These are phyloP conservation scores for Lactarius hengduanensis DNA, from an alignment of 768 basidiomycete genomes.

Conservation along the genomic window DNA sequence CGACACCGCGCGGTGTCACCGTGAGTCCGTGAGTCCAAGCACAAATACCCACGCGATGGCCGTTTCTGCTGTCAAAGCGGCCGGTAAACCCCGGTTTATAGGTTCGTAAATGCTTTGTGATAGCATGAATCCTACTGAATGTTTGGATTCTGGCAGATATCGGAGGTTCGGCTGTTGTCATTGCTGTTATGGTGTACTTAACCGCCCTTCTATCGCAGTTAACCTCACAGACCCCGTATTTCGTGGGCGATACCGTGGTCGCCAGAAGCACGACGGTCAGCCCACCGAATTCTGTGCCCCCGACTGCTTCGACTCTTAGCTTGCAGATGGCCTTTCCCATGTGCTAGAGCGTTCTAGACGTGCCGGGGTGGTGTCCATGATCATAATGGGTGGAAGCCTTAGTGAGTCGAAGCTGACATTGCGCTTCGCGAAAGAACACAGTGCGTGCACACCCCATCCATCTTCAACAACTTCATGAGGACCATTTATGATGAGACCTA, in stretches of 20 bases:
- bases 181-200: background rate
- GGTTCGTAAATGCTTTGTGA: constrained; percentile 3
- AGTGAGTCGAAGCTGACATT: constrained; percentile 60
- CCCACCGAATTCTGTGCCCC: background rate
- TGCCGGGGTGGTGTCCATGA: constrained; percentile 66
- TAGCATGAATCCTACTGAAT: background rate
- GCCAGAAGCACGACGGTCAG: constrained; percentile 38
- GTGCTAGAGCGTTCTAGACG: constrained; percentile 54
- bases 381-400: constrained; percentile 75
- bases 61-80: background rate
- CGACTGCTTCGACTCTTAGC: background rate
- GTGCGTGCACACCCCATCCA: constrained; percentile 34
- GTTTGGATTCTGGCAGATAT: constrained; percentile 44
- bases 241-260: constrained; percentile 39
- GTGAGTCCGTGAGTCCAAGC: no score
- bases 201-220: constrained; percentile 27
- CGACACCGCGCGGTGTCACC: no score
- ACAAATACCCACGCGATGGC: no score
- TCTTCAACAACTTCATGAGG: background rate
- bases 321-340: constrained; percentile 58
- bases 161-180: constrained; percentile 14
- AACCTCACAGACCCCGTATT: constrained; percentile 45
- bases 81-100: constrained; percentile 8
- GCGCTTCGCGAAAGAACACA: constrained; percentile 54
- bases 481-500: constrained; percentile 42